Percentiles rank a stretch among this genome's conserved stretches.
phyloP scores from a whole-genome alignment of 805 yeast species.

The fission yeast (Schizosaccharomyces pombe) region DNA sequence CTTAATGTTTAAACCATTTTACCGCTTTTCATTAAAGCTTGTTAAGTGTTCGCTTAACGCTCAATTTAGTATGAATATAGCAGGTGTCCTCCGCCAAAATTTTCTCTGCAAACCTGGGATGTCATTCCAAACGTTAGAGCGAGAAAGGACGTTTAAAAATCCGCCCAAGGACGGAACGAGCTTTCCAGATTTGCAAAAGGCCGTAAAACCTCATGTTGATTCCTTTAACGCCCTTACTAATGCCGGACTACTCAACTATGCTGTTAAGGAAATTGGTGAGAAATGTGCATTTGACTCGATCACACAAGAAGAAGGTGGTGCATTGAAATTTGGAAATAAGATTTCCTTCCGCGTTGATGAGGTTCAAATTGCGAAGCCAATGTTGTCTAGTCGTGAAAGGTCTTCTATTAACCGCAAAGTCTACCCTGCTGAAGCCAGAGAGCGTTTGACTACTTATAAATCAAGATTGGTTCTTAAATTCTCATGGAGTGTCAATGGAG shows the following conservation, averaged over 20 bases:
- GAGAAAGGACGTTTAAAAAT: conserved; percentile 61
- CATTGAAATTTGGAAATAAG: neutral
- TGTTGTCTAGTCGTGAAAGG: conserved; percentile 49
- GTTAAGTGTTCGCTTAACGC: too few species aligned
- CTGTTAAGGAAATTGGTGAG: conserved; percentile 69
- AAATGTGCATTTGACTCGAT: conserved; percentile 77
- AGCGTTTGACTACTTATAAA: conserved; percentile 61
- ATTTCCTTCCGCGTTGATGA: conserved; percentile 51
- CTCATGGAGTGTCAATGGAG: conserved; percentile 71
- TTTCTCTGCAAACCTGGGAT: conserved; percentile 15
- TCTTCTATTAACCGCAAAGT: conserved; percentile 54
- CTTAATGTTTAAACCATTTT: neutral
- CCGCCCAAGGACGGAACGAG: conserved; percentile 77
- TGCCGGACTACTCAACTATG: conserved; percentile 69
- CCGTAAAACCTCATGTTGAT: conserved; percentile 85
- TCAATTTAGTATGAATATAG: too few species aligned
- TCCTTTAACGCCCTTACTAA: conserved; percentile 88
- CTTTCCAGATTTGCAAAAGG: conserved; percentile 62
- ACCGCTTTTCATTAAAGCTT: too few species aligned
- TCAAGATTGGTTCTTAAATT: conserved; percentile 58
- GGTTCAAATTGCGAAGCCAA: conserved; percentile 68
- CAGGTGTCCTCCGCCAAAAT: neutral
- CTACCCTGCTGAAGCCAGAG: conserved; percentile 61
- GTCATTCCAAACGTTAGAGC: conserved; percentile 59
- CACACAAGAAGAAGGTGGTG: neutral